Conservation (phyloP, 495 filamentous ascomycete genomes). For the Evansstolkia leycettana region DNA sequence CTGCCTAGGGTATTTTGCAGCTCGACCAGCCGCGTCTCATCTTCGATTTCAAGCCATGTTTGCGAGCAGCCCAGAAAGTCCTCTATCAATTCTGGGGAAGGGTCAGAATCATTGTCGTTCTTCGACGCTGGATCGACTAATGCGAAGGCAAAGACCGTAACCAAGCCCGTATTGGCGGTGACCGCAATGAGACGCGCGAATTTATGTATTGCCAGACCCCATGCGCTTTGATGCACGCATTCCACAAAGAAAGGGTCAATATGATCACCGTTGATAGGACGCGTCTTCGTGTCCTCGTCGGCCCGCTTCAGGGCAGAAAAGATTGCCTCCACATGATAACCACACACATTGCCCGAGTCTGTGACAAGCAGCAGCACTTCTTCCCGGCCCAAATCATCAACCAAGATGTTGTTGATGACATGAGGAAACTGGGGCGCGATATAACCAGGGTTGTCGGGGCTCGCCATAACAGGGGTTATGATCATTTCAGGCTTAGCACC, state of each 20-base stretch:
- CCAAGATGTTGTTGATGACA: conserved; percentile 63
- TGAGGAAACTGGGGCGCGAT: conserved; percentile 50
- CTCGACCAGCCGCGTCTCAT: conserved; percentile 11
- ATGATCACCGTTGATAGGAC: conserved; percentile 16
- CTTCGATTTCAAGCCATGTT: conserved; percentile 25
- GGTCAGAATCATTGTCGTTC: conserved; percentile 9
- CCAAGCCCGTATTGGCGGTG: conserved; percentile 55
- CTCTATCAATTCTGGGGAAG: conserved; percentile 9
- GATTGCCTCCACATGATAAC: conserved; percentile 57
- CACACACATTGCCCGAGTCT: conserved; percentile 84
- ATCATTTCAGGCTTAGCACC: conserved; percentile 49
- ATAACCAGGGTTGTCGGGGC: conserved; percentile 33
- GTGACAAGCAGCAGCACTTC: conserved; percentile 68
- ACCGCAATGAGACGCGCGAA: conserved; percentile 69
- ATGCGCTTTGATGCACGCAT: conserved; percentile 67
- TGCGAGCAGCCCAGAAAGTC: conserved; percentile 17
- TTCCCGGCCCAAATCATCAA: conserved; percentile 67
- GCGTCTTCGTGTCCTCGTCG: conserved; percentile 9
- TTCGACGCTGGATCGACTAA: conserved; percentile 28
- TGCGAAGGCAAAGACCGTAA: conserved; percentile 66
- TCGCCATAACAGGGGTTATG: conserved; percentile 47
- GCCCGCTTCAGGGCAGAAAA: conserved; percentile 29
- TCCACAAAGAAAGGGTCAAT: conserved; percentile 54
- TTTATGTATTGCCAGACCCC: conserved; percentile 81
- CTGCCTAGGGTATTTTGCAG: conserved; percentile 19